phyloP scores from a whole-genome alignment of 768 basidiomycete genomes.

The Lactarius psammicola region DNA sequence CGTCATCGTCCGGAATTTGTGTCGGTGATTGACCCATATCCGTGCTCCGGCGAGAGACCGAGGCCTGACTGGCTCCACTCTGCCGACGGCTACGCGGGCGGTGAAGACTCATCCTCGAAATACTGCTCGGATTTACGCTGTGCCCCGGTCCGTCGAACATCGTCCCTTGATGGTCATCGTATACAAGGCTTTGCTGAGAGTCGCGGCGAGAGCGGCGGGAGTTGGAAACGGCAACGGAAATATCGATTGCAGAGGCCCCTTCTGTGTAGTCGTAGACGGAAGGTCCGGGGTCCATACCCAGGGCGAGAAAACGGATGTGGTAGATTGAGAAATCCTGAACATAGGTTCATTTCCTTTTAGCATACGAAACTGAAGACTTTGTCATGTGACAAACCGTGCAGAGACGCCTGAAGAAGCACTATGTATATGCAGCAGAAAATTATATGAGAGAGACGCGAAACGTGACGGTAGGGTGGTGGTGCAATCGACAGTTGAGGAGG shows the following conservation, averaged over 20 bases:
- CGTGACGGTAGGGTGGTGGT: neutral
- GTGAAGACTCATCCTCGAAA: slow-evolving; percentile 60
- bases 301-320: neutral
- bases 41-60: slow-evolving; percentile 13
- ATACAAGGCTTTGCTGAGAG: slow-evolving; percentile 63
- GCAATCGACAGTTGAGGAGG: slow-evolving; percentile 13
- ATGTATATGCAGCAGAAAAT: neutral
- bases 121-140: slow-evolving; percentile 70
- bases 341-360: slow-evolving; percentile 5
- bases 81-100: slow-evolving; percentile 50
- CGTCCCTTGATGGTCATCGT: slow-evolving; percentile 57
- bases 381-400: slow-evolving; percentile 4
- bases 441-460: neutral
- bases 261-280: slow-evolving; percentile 72
- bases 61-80: slow-evolving; percentile 32
- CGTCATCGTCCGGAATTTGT: slow-evolving; percentile 22
- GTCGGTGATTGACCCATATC: slow-evolving; percentile 15
- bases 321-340: neutral
- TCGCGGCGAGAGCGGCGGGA: slow-evolving; percentile 56
- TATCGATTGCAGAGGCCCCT: slow-evolving; percentile 76
- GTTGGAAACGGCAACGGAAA: slow-evolving; percentile 56
- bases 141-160: slow-evolving; percentile 76
- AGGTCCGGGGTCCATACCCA: slow-evolving; percentile 22
- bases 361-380: neutral
- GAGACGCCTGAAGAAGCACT: neutral